Percentiles rank a stretch among this genome's conserved stretches.
Evolutionary conservation across 768 basidiomycete genomes (phyloP).

Genomic region (Daedaleopsis nitida): DNA sequence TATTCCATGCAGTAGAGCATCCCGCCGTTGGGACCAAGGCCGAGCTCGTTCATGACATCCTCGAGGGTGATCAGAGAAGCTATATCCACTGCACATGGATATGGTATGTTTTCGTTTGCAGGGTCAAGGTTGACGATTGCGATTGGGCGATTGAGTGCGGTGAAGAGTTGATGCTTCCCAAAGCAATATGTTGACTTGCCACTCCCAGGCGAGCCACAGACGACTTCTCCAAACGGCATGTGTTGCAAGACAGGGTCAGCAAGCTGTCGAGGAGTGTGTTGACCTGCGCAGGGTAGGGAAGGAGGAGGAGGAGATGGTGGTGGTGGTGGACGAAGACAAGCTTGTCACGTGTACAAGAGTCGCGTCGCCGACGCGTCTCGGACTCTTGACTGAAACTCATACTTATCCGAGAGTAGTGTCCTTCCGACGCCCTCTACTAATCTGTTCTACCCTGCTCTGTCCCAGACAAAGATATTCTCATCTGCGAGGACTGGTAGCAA

Average conservation of each 20-base stretch:
- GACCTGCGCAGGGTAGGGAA: background rate
- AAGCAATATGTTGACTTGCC: constrained; percentile 90
- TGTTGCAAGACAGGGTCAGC: constrained; percentile 28
- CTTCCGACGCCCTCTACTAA: too few species aligned
- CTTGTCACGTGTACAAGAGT: too few species aligned
- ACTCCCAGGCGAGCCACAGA: constrained; percentile 83
- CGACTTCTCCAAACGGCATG: constrained; percentile 91
- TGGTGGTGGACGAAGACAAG: background rate
- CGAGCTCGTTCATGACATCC: constrained; percentile 82
- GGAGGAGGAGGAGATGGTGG: background rate
- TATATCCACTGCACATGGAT: constrained; percentile 89
- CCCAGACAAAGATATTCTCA: too few species aligned
- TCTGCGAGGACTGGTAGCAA: too few species aligned
- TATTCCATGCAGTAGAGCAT: constrained; percentile 98
- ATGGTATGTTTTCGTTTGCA: constrained; percentile 86
- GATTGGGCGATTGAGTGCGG: constrained; percentile 83
- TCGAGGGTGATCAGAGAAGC: constrained; percentile 82
- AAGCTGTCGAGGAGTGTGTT: background rate
- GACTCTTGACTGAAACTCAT: too few species aligned
- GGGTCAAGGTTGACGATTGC: constrained; percentile 95
- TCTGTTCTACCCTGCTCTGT: too few species aligned
- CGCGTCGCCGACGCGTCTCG: too few species aligned
- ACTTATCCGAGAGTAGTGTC: too few species aligned
- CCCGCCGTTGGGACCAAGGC: constrained; percentile 92
- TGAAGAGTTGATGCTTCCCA: constrained; percentile 87